phyloP scores from a whole-genome alignment of 2,329 filamentous ascomycete species.

The Phaeosphaeria sp. region DNA sequence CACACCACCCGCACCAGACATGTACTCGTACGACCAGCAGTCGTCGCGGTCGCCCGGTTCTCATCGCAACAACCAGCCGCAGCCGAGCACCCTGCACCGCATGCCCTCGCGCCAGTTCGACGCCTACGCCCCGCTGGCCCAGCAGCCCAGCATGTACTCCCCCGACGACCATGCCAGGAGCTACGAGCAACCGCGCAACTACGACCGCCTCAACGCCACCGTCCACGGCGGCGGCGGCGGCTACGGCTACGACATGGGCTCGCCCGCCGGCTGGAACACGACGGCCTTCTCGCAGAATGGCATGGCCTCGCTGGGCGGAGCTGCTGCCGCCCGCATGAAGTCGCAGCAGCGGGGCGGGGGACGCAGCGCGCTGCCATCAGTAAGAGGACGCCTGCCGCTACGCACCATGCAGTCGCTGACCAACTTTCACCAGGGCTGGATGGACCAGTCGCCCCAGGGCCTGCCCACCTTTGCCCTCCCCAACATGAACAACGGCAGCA shows the following conservation, averaged over 20 bases:
- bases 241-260: conserved; percentile 72
- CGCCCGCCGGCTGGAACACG: conserved; percentile 82
- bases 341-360: conserved; percentile 62
- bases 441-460: conserved; percentile 58
- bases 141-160: conserved; percentile 69
- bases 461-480: conserved; percentile 51
- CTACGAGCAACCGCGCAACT: conserved; percentile 60
- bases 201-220: conserved; percentile 66
- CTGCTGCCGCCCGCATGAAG: conserved; percentile 62
- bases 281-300: conserved; percentile 72
- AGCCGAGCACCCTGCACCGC: conserved; percentile 67
- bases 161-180: conserved; percentile 68
- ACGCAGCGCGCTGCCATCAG: conserved; percentile 71
- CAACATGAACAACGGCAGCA: conserved; percentile 46
- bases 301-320: conserved; percentile 65
- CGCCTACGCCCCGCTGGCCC: conserved; percentile 70
- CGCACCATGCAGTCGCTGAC: background rate
- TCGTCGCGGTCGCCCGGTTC: conserved; percentile 75
- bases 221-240: conserved; percentile 61
- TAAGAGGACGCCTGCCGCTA: conserved; percentile 55
- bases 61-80: conserved; percentile 69
- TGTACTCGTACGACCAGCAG: conserved; percentile 49
- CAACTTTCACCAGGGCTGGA: conserved; percentile 61
- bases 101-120: conserved; percentile 82
- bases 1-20: conserved; percentile 29